Base-by-base conservation (phyloP, 2,329 filamentous ascomycete genomes). In the Calycina herbarum region DNA sequence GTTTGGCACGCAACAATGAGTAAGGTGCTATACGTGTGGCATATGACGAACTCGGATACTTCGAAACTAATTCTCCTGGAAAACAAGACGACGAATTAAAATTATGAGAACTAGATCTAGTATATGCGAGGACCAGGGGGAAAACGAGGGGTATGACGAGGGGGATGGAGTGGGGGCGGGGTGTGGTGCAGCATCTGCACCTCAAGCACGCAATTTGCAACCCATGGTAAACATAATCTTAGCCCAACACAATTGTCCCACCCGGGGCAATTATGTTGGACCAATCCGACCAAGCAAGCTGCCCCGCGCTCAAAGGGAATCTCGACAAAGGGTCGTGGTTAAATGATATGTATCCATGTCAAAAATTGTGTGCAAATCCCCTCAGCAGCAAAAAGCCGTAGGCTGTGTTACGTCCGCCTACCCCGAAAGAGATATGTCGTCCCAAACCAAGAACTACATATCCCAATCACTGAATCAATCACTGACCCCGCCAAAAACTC, bases 361-460 rank as follows among this genome's bases (percentile, higher is more conserved):
- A 62, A 24, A 13, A 45, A n/a, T n/a, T 45, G 42, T 17, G n/a
- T 45, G 4, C 40, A 42, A 5, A n/a, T 45, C 17, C 6, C 42
- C 17, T 8, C 42, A 6, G 5, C 6, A 6, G 17, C 6, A 7
- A 45, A n/a, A 45, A 45, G 42, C 42, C 7, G 42, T 20, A 45
- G 6, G 7, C 15, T n/a, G 17, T 45, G 17, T 45, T 45, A 45
- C 42, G 6, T 45, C 15, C 42, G 17, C 7, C 42, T n/a, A n/a
- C 42, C 17, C n/a, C 17, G 15, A n/a, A n/a, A 45, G 17, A 45
- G n/a, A 17, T 20, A 45, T 45, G 42, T 6, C 42, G 42, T 42
- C 65, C 48, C 60, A 64, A 35, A 33, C 57, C 6, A 59, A 59
- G 31, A 33, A 24, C 11, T 33, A 31, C n/a, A 59, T 31, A 1